Percentiles rank a stretch among this genome's conserved stretches.
phyloP scores from a whole-genome alignment of 192 early-diverging fungal genomes.

The Linnemannia elongata region DNA sequence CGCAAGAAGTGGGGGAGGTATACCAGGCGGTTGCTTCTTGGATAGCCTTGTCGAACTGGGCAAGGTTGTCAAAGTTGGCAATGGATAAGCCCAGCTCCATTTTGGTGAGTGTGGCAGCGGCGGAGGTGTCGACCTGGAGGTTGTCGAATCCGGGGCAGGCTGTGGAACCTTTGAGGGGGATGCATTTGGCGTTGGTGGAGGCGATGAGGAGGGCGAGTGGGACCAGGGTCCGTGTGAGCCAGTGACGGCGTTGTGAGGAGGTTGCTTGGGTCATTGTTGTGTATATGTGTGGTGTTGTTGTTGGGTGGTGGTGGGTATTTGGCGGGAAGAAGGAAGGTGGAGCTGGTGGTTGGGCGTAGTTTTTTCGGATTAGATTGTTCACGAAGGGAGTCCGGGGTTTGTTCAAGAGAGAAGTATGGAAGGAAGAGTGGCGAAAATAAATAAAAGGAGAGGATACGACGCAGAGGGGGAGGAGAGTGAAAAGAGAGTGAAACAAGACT shows the following conservation, averaged over 20 bases:
- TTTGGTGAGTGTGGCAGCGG: neutral
- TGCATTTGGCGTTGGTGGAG: slow-evolving; percentile 16
- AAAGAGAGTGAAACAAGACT: neutral
- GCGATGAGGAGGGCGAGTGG: slow-evolving; percentile 24
- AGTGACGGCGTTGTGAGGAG: slow-evolving; percentile 23
- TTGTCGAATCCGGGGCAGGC: slow-evolving; percentile 19
- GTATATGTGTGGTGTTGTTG: neutral
- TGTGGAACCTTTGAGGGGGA: slow-evolving; percentile 13
- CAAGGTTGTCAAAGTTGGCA: slow-evolving; percentile 6
- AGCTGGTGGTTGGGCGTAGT: neutral
- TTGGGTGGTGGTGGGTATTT: neutral
- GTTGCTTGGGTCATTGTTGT: slow-evolving; percentile 21
- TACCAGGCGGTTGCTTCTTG: slow-evolving; percentile 2
- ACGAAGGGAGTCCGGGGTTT: neutral
- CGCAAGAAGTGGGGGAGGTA: slow-evolving; percentile 14
- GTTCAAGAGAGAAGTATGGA: neutral
- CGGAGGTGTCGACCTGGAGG: slow-evolving; percentile 13
- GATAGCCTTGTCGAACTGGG: slow-evolving; percentile 25
- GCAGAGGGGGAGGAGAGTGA: neutral
- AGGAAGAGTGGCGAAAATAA: neutral
- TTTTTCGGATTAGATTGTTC: neutral
- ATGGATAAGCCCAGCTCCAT: slow-evolving; percentile 17
- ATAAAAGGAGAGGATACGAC: neutral
- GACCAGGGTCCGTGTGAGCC: slow-evolving; percentile 33
- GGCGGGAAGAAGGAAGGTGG: neutral